Percentiles rank a stretch among this genome's conserved stretches.
Evolutionary conservation across 1,139 yeast species (phyloP).

Genomic region (Pichia terricola): DNA sequence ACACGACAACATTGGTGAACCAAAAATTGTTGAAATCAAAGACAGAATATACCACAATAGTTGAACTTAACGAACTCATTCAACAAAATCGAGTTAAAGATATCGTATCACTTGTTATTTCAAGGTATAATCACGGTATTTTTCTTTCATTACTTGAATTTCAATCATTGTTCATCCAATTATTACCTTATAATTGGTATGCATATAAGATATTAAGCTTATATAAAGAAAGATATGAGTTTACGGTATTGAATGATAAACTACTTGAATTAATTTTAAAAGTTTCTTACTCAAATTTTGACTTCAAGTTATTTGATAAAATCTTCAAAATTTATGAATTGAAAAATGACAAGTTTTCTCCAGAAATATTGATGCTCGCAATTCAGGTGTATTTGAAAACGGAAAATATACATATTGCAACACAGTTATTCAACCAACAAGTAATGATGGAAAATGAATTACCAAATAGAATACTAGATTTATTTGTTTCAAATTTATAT

Average conservation of each 20-base stretch:
- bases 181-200: constrained; percentile 10
- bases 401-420: constrained; percentile 19
- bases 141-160: constrained; percentile 9
- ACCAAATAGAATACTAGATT: constrained; percentile 14
- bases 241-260: constrained; percentile 5
- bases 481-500: constrained; percentile 13
- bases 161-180: constrained; percentile 10
- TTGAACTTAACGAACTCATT: constrained; percentile 2
- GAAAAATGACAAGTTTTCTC: constrained; percentile 10
- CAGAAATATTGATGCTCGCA: constrained; percentile 14
- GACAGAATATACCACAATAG: constrained; percentile 2
- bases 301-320: constrained; percentile 17
- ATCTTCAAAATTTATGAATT: constrained; percentile 14
- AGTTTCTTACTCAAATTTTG: constrained; percentile 14
- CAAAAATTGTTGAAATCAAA: neutral
- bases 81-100: constrained; percentile 8
- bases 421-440: constrained; percentile 21
- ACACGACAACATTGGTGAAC: neutral
- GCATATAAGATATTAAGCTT: constrained; percentile 9
- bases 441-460: constrained; percentile 15
- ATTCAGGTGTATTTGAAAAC: constrained; percentile 19
- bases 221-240: constrained; percentile 5
- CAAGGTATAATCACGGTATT: neutral
- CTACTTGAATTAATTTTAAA: constrained; percentile 10
- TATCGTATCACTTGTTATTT: constrained; percentile 4